Percentiles rank a stretch among this genome's conserved stretches.
These are phyloP conservation scores for Ilex asprella DNA, from an alignment of 257 asterid genomes.

Conservation along the genomic window DNA sequence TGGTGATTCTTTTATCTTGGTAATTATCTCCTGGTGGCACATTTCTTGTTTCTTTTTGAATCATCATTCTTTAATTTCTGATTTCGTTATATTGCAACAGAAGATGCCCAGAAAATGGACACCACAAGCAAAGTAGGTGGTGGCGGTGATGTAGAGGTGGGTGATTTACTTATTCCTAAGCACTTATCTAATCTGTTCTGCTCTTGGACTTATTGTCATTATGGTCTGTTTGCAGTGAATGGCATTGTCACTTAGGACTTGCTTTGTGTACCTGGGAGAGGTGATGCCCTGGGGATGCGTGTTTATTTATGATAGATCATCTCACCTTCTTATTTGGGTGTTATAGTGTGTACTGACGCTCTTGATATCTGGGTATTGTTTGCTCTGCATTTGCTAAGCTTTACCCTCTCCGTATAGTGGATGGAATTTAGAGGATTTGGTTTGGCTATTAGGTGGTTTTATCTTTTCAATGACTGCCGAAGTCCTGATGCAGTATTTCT, in stretches of 20 bases:
- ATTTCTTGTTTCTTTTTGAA: no score
- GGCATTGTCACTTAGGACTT: slow-evolving; percentile 9
- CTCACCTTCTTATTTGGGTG: slow-evolving; percentile 18
- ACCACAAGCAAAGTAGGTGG: slow-evolving; percentile 49
- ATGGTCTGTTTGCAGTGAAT: background rate
- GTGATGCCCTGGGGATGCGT: slow-evolving; percentile 17
- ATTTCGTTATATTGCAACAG: slow-evolving; percentile 26
- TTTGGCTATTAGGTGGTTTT: slow-evolving; percentile 55
- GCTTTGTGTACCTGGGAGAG: slow-evolving; percentile 19
- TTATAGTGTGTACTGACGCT: slow-evolving; percentile 18
- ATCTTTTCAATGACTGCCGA: slow-evolving; percentile 26
- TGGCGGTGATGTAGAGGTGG: slow-evolving; percentile 56
- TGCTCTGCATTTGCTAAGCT: slow-evolving; percentile 17
- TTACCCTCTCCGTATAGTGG: slow-evolving; percentile 12
- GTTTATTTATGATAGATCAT: slow-evolving; percentile 21
- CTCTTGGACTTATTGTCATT: no score
- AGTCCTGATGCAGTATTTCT: slow-evolving; percentile 14
- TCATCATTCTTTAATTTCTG: no score
- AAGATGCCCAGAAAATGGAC: slow-evolving; percentile 52
- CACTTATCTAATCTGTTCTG: background rate
- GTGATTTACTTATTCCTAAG: slow-evolving; percentile 6
- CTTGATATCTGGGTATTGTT: slow-evolving; percentile 33
- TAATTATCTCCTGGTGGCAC: no score
- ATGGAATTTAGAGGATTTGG: slow-evolving; percentile 23
- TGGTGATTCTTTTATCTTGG: no score